A percentile compares a stretch with the other conserved stretches of the same genome.
These are phyloP conservation scores for Aspergillus nomiae DNA, from an alignment of 2,329 filamentous ascomycete species.

Conservation along the genomic window DNA sequence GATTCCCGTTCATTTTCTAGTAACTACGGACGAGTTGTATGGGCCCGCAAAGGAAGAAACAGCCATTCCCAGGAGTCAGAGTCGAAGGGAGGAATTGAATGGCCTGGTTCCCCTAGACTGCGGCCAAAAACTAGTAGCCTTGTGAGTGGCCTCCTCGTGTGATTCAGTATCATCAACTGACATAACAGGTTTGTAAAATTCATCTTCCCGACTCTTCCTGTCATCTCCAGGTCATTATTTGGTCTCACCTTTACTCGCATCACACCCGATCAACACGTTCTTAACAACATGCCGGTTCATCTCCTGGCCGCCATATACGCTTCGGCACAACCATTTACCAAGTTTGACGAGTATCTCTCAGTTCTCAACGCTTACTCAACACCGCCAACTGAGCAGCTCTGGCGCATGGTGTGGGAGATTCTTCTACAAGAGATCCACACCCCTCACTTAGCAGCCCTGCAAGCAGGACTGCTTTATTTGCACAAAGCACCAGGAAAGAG, in stretches of 20 bases:
- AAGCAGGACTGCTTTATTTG: constrained; percentile 29
- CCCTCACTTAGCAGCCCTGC: constrained; percentile 25
- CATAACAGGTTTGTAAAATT: constrained; percentile 22
- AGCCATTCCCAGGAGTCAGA: constrained; percentile 2
- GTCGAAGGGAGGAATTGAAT: constrained; percentile 10
- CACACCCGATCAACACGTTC: constrained; percentile 7
- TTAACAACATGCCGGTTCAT: constrained; percentile 19
- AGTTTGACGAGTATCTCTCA: constrained; percentile 24
- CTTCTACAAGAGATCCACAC: constrained; percentile 27
- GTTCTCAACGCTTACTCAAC: constrained; percentile 19
- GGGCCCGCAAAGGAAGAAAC: constrained; percentile 13
- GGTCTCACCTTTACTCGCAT: constrained; percentile 3
- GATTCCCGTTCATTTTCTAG: constrained; percentile 30
- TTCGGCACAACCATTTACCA: constrained; percentile 26
- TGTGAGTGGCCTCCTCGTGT: constrained; percentile 9
- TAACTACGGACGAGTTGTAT: constrained; percentile 16
- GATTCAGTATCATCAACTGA: background rate
- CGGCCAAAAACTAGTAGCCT: constrained; percentile 14
- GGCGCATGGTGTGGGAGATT: constrained; percentile 23
- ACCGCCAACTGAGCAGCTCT: constrained; percentile 19
- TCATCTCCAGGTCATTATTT: constrained; percentile 25
- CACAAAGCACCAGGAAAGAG: constrained; percentile 18
- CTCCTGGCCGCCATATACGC: constrained; percentile 32
- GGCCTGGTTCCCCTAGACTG: constrained; percentile 13
- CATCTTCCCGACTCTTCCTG: constrained; percentile 25